Evolutionary conservation across 768 basidiomycete species (phyloP).

Genomic region (Leccinum ochraceum): DNA sequence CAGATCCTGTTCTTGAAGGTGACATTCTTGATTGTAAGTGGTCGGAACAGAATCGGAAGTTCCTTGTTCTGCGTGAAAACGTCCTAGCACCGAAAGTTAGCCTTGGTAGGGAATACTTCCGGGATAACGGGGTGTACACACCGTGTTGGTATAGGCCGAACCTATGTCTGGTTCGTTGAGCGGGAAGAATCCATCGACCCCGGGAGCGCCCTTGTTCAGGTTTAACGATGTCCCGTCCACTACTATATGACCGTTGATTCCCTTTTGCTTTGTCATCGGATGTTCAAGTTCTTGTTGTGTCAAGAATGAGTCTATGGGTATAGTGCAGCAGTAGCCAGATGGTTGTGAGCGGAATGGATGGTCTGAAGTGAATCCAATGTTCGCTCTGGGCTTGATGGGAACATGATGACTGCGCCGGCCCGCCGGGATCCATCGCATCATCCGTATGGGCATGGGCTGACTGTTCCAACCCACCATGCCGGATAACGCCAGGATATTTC

Average conservation of each 20-base stretch:
- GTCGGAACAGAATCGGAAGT: constrained; percentile 63
- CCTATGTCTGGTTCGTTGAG: constrained; percentile 62
- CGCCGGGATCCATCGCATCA: background rate
- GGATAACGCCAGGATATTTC: constrained; percentile 32
- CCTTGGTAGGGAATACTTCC: background rate
- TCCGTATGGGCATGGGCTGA: background rate
- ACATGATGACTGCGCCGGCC: background rate
- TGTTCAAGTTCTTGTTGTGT: background rate
- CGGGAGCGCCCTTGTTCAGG: constrained; percentile 51
- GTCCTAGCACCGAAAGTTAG: constrained; percentile 20
- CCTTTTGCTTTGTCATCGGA: background rate
- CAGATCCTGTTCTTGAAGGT: constrained; percentile 78
- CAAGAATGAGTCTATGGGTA: background rate
- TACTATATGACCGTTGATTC: no score
- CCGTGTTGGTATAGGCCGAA: constrained; percentile 31
- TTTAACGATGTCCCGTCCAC: constrained; percentile 13
- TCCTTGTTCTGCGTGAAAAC: constrained; percentile 48
- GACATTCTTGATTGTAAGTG: constrained; percentile 58
- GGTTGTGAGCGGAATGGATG: background rate
- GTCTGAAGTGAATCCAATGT: background rate
- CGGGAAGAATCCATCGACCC: constrained; percentile 56
- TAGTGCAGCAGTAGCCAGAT: background rate
- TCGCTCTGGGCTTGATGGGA: background rate
- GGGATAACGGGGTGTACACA: constrained; percentile 11
- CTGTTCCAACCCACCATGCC: constrained; percentile 15